A percentile compares a stretch with the other conserved stretches of the same genome.
These are phyloP conservation scores for Mrakia blollopis DNA, from an alignment of 768 basidiomycete genomes.

Conservation along the genomic window DNA sequence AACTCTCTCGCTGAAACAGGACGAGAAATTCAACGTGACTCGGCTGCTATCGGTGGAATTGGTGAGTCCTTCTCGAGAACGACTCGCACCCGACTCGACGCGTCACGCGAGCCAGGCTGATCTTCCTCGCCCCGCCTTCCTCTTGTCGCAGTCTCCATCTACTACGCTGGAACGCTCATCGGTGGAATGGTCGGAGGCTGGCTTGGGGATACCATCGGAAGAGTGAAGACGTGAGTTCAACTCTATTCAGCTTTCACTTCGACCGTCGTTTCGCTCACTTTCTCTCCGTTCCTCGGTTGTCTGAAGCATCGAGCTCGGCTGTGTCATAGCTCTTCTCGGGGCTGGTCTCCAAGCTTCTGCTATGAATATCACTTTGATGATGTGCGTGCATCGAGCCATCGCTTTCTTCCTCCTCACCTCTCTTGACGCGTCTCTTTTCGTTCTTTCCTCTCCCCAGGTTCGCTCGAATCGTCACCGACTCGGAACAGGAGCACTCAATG, in stretches of 20 bases:
- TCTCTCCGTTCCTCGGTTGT: neutral
- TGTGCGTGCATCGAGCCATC: neutral
- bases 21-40: constrained; percentile 8
- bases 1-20: neutral
- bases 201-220: constrained; percentile 17
- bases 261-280: too few species aligned
- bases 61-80: neutral
- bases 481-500: constrained; percentile 37
- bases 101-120: neutral
- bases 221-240: constrained; percentile 3
- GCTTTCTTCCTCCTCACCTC: too few species aligned
- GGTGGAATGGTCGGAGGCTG: constrained; percentile 19
- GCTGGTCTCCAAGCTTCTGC: constrained; percentile 36
- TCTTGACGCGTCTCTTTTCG: too few species aligned
- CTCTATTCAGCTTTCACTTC: neutral
- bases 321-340: constrained; percentile 35
- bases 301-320: constrained; percentile 33
- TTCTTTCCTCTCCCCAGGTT: neutral
- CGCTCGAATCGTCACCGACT: constrained; percentile 36
- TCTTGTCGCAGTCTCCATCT: constrained; percentile 9
- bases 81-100: neutral
- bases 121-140: neutral
- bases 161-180: constrained; percentile 27
- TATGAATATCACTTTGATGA: constrained; percentile 34
- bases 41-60: constrained; percentile 30